Base-by-base conservation (phyloP, 371 early-diverging fungal species). In the Mucor plumbeus region DNA sequence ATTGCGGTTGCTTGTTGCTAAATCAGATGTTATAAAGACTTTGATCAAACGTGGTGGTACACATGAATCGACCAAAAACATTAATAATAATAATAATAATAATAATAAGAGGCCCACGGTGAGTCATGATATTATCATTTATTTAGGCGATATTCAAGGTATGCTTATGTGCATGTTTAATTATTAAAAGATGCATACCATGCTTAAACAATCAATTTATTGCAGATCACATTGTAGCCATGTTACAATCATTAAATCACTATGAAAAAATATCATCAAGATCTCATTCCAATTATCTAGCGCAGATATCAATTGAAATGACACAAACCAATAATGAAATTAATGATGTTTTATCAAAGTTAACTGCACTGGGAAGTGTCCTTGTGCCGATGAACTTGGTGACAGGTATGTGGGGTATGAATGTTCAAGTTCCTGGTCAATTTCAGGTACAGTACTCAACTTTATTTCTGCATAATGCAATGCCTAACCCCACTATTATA, bases 291-390 rank as follows among this genome's bases (percentile, higher is more conserved):
- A 98, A 97, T 71, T 98, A 98, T 67, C 77, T 98, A 55, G 99
- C 98, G 0, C 95, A 96, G 65, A 97, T 98, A 43, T 91, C 92
- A 1, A 94, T 98, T 36, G 98, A 98, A 76, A 91, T 97, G 72
- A 97, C 97, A 7, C 93, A 95, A 71, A 88, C 95, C 1, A 93
- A 93, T 33, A 96, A 96, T 76, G 75, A 89, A 55, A 95, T 95
- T 31, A 95, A 95, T 71, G 93, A 92, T 58, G 92, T 95, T 0
- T 88, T 97, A 9, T 91, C 94, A 55, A 90, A 90, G 48, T 82
- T 98, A 77, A 97, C 98, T 17, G 93, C 93, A n/a, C 73, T 97
- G 62, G 97, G 96, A 0, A 89, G 90, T 62, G 89, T 98, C 10
- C 77, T 98, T 17, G 86, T 98, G 5, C 99, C 99, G 17, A 87